Evolutionary conservation across 2,329 filamentous ascomycete genomes (phyloP), one percentile per base, ranked within the genome.

Genomic region (Thermoascus crustaceus): DNA sequence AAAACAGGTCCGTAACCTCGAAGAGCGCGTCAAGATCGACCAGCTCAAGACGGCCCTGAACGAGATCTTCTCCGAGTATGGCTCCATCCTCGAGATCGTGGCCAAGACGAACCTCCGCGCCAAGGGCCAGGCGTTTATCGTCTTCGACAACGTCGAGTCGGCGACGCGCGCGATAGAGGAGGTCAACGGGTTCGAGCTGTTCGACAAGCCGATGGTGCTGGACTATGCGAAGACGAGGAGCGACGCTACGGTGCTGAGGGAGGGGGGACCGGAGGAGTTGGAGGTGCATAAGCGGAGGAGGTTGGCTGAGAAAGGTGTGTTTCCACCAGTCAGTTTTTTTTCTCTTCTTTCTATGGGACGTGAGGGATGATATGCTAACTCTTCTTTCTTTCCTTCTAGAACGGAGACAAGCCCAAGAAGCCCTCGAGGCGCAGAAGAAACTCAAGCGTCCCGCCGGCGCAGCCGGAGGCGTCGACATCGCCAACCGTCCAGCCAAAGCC

Each of bases 111-210:
- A 93, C 60, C 64, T 96, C 19, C 88, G 85, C 58, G 85, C 86
- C 27, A 95, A 93, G 59, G 91, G 91, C 8, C 91, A 98, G 64
- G 91, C 91, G 1, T 98, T 98, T 57, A 67, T 98, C 32, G 87
- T 96, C 30, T 96, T 87, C 58, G 86, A 93, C 50, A 75, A 71
- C 42, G 68, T 81, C n/a, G 82, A 87, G 37, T 76, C 80, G n/a
- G 88, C 88, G 3, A 69, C 75, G 34, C 74, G 78, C 44, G 89
- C 91, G 11, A 82, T 95, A 43, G 85, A 94, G 34, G 85, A 94
- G 49, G 72, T 93, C 43, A 83, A 95, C 52, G 89, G 86, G 6
- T 98, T 98, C 60, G 84, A 93, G 49, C 67, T 98, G 4, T 94
- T 94, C 52, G 86, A 84, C 32, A 94, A 95, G 66, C 80, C 83